Percentiles rank a stretch among this genome's conserved stretches.
Evolutionary conservation across 306 rosid species (phyloP).

Genomic region (Vicia villosa): DNA sequence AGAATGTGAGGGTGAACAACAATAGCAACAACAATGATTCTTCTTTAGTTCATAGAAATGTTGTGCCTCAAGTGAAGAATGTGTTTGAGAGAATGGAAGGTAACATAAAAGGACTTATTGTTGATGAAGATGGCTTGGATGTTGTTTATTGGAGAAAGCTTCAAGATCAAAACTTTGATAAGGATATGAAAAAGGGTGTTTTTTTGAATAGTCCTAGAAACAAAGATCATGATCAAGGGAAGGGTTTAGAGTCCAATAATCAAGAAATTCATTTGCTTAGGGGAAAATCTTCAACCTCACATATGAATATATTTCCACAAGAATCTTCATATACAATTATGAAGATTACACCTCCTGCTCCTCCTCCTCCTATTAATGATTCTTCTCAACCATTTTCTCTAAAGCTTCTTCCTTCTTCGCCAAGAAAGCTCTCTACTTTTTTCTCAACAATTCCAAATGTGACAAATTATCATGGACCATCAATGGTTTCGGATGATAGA

Average conservation of each 20-base stretch:
- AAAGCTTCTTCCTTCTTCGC: conserved; percentile 40
- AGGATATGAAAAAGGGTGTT: conserved; percentile 41
- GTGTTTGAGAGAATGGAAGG: conserved; percentile 56
- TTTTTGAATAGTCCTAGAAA: background rate
- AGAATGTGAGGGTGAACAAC: conserved; percentile 24
- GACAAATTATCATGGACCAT: conserved; percentile 16
- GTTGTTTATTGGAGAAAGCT: conserved; percentile 89
- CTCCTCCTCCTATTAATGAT: conserved; percentile 27
- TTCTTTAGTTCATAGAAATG: conserved; percentile 37
- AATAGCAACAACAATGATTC: background rate
- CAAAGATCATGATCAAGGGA: conserved; percentile 26
- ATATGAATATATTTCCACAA: conserved; percentile 47
- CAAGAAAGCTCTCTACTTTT: conserved; percentile 35
- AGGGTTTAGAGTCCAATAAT: conserved; percentile 24
- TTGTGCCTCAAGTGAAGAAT: conserved; percentile 34
- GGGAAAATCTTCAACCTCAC: conserved; percentile 77
- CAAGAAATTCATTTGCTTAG: conserved; percentile 82
- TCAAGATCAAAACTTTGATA: conserved; percentile 44
- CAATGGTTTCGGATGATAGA: conserved; percentile 10
- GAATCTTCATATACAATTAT: conserved; percentile 34
- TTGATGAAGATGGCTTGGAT: conserved; percentile 93
- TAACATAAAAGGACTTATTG: conserved; percentile 62
- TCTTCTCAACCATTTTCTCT: conserved; percentile 36
- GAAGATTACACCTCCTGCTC: conserved; percentile 44
- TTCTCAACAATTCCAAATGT: conserved; percentile 42